phyloP scores from a whole-genome alignment of 805 yeast genomes.

The Ogataea neopini region DNA sequence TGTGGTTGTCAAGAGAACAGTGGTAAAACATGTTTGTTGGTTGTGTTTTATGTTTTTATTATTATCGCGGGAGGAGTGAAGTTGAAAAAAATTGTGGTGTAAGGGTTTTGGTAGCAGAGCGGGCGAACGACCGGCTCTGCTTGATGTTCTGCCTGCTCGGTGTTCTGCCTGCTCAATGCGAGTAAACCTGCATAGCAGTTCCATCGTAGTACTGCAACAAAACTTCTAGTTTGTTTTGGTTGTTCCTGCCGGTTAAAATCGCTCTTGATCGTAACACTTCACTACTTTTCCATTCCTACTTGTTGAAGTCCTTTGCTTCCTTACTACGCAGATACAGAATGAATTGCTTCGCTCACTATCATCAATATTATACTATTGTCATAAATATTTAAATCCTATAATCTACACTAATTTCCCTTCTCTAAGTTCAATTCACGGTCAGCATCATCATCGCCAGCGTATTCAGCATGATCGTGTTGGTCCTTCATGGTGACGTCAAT shows the following conservation, averaged over 20 bases:
- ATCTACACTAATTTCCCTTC: not conserved
- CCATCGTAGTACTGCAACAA: too few relatives aligned
- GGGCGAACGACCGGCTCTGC: too few relatives aligned
- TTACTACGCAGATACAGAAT: too few relatives aligned
- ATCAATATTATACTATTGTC: not conserved
- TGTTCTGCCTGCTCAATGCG: too few relatives aligned
- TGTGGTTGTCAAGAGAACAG: not conserved
- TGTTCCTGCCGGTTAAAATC: too few relatives aligned
- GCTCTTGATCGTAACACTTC: too few relatives aligned
- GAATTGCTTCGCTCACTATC: too few relatives aligned
- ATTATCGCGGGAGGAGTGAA: not conserved
- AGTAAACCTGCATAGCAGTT: too few relatives aligned
- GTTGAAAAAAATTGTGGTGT: not conserved
- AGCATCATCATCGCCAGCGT: constrained; percentile 14
- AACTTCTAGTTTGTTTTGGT: too few relatives aligned
- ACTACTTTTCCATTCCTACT: too few relatives aligned
- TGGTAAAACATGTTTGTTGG: not conserved
- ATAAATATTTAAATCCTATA: not conserved
- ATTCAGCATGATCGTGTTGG: constrained; percentile 14
- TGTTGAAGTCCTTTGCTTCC: too few relatives aligned
- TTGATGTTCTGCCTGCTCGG: too few relatives aligned
- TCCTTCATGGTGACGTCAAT: constrained; percentile 15
- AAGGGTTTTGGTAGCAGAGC: constrained; percentile 7
- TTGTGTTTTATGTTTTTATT: not conserved
- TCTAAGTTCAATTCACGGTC: constrained; percentile 10